Evolutionary conservation across 2,329 filamentous ascomycete species (phyloP).

Genomic region (Botrytis tulipae): DNA sequence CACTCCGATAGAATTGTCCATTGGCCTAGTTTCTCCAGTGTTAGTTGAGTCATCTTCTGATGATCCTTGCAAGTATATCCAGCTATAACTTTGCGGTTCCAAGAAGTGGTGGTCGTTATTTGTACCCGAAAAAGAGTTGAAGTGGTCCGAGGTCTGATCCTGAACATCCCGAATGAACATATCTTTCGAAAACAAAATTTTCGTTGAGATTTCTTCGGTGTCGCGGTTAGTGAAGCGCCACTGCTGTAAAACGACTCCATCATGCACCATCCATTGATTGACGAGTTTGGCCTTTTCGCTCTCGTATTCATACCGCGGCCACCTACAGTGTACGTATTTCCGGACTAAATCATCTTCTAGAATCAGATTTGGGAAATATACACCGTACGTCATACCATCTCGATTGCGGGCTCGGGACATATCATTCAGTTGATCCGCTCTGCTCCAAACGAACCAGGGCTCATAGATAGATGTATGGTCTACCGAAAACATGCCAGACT

Average conservation of each 20-base stretch:
- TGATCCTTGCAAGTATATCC: background rate
- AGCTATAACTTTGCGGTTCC: background rate
- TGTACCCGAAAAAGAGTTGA: rapidly evolving
- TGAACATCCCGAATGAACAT: rapidly evolving
- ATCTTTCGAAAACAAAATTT: background rate
- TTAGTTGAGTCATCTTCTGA: no score
- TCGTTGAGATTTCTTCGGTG: background rate
- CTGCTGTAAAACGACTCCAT: background rate
- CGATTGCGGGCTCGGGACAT: background rate
- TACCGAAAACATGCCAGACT: background rate
- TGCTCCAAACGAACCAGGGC: rapidly evolving
- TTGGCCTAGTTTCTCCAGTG: no score
- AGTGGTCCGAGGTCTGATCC: rapidly evolving
- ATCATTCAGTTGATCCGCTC: rapidly evolving
- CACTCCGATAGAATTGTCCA: background rate
- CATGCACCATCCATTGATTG: background rate
- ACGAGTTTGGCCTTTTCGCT: background rate
- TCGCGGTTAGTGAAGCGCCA: background rate
- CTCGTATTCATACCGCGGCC: background rate
- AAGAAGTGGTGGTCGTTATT: background rate
- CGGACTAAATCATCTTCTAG: background rate
- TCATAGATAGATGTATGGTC: rapidly evolving
- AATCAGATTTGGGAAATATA: background rate
- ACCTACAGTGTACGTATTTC: background rate
- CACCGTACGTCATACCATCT: rapidly evolving